These are phyloP conservation scores for Mycena sp. DNA, from an alignment of 1,284 basidiomycete species.

Conservation along the genomic window DNA sequence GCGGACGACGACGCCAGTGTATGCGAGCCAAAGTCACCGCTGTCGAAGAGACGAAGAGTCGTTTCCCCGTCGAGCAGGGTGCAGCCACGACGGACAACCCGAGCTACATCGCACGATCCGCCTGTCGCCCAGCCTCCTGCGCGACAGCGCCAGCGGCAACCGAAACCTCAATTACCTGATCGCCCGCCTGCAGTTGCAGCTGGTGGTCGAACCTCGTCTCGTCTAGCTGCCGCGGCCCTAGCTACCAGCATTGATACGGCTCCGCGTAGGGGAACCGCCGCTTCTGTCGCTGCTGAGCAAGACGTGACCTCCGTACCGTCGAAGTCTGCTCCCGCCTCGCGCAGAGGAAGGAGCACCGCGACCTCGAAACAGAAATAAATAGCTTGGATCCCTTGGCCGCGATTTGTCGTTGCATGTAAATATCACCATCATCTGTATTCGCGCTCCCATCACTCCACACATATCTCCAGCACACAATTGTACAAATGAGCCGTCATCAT, in stretches of 20 bases:
- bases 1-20: not conserved
- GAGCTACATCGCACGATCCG: conserved; percentile 9
- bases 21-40: conserved; percentile 15
- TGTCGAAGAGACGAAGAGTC: conserved; percentile 16
- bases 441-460: not conserved
- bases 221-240: not conserved
- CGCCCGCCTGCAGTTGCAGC: not conserved
- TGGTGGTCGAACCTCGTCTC: not conserved
- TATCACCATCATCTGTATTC: conserved; percentile 17
- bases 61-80: conserved; percentile 15
- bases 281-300: not conserved
- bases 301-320: not conserved
- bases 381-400: not conserved
- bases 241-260: not conserved
- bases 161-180: not conserved
- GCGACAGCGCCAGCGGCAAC: conserved; percentile 3
- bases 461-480: not conserved
- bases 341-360: conserved; percentile 1
- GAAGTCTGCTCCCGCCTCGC: not conserved
- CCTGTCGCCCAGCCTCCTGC: not conserved
- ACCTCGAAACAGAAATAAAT: conserved; percentile 5
- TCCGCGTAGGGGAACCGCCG: not conserved
- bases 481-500: not conserved
- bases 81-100: conserved; percentile 17
- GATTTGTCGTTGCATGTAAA: conserved; percentile 5